These are phyloP conservation scores for Endoconidiophora polonica DNA, from an alignment of 2,329 filamentous ascomycete genomes.

Conservation along the genomic window DNA sequence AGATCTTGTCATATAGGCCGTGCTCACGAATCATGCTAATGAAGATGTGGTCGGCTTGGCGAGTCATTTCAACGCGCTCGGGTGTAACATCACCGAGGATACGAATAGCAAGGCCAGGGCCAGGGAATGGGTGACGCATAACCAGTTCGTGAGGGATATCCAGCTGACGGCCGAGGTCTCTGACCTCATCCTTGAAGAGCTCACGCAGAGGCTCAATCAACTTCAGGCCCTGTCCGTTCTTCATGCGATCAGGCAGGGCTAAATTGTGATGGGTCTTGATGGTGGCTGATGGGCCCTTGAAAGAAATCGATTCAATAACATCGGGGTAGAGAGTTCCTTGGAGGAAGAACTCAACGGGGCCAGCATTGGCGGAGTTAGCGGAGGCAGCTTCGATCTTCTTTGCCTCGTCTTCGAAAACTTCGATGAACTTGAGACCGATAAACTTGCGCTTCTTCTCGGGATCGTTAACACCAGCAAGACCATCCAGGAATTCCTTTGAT, in stretches of 20 bases:
- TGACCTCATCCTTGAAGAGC: conserved; percentile 55
- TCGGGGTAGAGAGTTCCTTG: conserved; percentile 62
- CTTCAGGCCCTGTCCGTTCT: conserved; percentile 35
- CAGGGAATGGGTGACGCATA: conserved; percentile 19
- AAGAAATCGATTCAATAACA: conserved; percentile 32
- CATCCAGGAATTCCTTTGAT: conserved; percentile 56
- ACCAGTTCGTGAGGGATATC: conserved; percentile 21
- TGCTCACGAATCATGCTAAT: conserved; percentile 58
- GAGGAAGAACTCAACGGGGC: conserved; percentile 67
- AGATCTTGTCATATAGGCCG: conserved; percentile 49
- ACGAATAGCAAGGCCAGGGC: conserved; percentile 51
- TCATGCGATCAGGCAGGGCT: conserved; percentile 42
- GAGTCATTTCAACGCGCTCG: conserved; percentile 61
- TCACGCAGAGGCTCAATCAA: conserved; percentile 65
- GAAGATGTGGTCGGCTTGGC: conserved; percentile 62
- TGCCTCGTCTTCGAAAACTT: conserved; percentile 66
- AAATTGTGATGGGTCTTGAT: conserved; percentile 52
- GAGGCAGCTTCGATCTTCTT: conserved; percentile 31
- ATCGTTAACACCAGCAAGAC: conserved; percentile 56
- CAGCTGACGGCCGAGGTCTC: conserved; percentile 19
- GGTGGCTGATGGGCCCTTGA: conserved; percentile 32
- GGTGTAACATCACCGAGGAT: conserved; percentile 73
- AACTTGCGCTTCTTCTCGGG: conserved; percentile 86
- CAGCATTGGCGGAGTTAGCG: conserved; percentile 47
- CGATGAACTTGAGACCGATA: conserved; percentile 53